These are phyloP conservation scores for Termitomyces sp. DNA, from an alignment of 768 basidiomycete species.

Conservation along the genomic window DNA sequence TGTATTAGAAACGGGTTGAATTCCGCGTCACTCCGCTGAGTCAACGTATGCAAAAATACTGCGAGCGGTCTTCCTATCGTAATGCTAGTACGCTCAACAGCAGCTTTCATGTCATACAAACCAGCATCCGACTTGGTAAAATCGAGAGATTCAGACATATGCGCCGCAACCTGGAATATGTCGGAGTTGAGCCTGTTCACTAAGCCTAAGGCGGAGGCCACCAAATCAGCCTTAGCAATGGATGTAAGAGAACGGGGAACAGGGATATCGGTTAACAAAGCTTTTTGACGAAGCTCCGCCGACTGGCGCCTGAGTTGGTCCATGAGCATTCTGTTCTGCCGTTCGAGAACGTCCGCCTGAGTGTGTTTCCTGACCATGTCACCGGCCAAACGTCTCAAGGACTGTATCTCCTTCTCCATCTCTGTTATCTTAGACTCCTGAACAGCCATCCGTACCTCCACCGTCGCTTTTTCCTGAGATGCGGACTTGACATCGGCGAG, in stretches of 20 bases:
- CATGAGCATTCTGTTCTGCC: constrained; percentile 26
- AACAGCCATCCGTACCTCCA: not conserved
- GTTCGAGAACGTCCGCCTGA: constrained; percentile 19
- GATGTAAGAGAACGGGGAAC: not conserved
- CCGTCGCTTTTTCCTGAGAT: not conserved
- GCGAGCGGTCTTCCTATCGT: not conserved
- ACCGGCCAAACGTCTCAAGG: constrained; percentile 3
- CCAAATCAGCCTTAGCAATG: constrained; percentile 3
- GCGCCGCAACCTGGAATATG: constrained; percentile 34
- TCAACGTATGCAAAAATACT: not conserved
- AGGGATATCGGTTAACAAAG: not conserved
- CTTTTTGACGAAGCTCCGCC: constrained; percentile 19
- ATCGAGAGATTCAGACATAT: constrained; percentile 27
- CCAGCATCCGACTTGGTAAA: not conserved
- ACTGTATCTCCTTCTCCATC: constrained; percentile 11
- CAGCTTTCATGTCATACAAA: not conserved
- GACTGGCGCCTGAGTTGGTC: constrained; percentile 29
- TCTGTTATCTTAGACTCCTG: constrained; percentile 3
- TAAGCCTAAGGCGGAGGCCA: constrained; percentile 14
- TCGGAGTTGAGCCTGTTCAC: constrained; percentile 31
- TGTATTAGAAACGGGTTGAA: not conserved
- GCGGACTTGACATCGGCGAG: not conserved
- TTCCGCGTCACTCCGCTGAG: not conserved
- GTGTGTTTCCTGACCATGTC: constrained; percentile 9
- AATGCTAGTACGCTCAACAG: not conserved